These are phyloP conservation scores for Solanum chilense DNA, from an alignment of 257 asterid species.

Conservation along the genomic window DNA sequence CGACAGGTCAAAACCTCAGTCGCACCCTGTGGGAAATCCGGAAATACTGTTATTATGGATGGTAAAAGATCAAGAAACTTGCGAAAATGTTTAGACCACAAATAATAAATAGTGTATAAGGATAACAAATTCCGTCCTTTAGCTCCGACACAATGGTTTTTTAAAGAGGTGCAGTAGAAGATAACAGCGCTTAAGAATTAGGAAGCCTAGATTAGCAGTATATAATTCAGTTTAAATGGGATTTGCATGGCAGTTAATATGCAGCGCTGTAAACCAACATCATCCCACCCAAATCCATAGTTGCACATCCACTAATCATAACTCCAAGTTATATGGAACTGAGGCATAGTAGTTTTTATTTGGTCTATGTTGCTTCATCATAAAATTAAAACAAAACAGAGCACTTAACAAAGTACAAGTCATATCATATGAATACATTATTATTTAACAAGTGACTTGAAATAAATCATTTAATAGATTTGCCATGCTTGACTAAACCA, in stretches of 20 bases:
- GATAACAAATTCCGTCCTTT: not conserved
- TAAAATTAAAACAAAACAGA: not conserved
- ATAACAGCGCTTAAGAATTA: not conserved
- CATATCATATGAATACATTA: not conserved
- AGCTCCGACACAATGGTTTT: not conserved
- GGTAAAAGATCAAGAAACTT: not conserved
- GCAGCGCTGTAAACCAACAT: not conserved
- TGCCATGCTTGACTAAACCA: not conserved
- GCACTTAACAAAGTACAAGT: not conserved
- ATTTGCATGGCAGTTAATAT: not conserved
- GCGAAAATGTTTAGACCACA: not conserved
- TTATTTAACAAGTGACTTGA: not conserved
- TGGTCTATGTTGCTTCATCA: not conserved
- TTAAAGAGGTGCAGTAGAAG: not conserved
- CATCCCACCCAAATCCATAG: not conserved
- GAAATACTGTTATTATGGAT: not conserved
- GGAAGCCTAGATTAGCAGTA: not conserved
- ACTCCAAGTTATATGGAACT: not conserved
- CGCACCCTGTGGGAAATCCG: not conserved
- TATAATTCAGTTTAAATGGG: not conserved
- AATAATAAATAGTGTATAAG: not conserved
- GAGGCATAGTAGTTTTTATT: not conserved
- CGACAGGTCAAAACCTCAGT: not conserved
- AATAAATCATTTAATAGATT: not conserved
- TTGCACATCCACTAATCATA: not conserved